Evolutionary conservation across 352 stramenopile species (phyloP).

Genomic region (Blastocystis sp.): DNA sequence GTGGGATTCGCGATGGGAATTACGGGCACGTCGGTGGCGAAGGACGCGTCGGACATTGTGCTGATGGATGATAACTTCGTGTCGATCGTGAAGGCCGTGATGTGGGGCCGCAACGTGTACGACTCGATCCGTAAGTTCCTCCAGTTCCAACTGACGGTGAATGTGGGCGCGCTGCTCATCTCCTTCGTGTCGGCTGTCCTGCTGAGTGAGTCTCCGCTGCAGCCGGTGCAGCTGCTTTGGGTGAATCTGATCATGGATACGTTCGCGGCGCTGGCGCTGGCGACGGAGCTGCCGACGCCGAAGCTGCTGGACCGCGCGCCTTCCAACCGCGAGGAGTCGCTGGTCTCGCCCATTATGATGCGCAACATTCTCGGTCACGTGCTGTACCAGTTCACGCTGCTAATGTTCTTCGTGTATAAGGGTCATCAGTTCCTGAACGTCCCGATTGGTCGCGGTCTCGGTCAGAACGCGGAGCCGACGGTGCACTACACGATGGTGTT

Average conservation of each 20-base stretch:
- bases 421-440: conserved; percentile 60
- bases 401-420: conserved; percentile 76
- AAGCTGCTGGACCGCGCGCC: conserved; percentile 77
- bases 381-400: conserved; percentile 75
- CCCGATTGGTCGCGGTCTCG: conserved; percentile 57
- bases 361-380: conserved; percentile 83
- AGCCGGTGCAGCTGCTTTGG: conserved; percentile 87
- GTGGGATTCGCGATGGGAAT: conserved; percentile 85
- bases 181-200: conserved; percentile 72
- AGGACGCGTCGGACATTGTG: conserved; percentile 92
- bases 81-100: conserved; percentile 86
- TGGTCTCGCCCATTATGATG: conserved; percentile 82
- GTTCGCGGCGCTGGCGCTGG: conserved; percentile 82
- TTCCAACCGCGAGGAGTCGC: conserved; percentile 73
- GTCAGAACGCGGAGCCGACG: conserved; percentile 63
- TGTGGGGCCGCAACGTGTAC: conserved; percentile 86
- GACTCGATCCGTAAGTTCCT: conserved; percentile 90
- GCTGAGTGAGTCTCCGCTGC: conserved; percentile 71
- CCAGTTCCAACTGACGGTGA: conserved; percentile 88
- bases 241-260: conserved; percentile 98
- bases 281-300: conserved; percentile 77
- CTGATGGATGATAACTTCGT: conserved; percentile 93
- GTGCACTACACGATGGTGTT: conserved; percentile 88
- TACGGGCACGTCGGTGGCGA: conserved; percentile 88
- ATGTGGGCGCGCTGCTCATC: conserved; percentile 77